Evolutionary conservation across 2,329 filamentous ascomycete species (phyloP).

Genomic region (Aspergillus oerlinghausenensis): DNA sequence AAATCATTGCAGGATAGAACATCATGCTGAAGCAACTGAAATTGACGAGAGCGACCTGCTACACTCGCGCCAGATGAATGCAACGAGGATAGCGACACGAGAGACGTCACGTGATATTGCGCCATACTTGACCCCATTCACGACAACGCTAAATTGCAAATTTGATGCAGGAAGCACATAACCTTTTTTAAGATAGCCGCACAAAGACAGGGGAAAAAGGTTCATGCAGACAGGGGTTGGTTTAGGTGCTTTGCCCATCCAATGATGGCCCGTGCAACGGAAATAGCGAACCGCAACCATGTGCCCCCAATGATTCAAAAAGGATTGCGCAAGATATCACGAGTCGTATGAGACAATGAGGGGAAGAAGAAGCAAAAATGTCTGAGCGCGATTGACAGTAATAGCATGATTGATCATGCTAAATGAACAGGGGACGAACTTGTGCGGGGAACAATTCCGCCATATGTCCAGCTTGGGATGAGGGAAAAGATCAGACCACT

Average conservation of each 20-base stretch:
- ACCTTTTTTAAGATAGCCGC: slow-evolving; percentile 9
- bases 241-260: neutral
- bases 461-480: slow-evolving; percentile 1
- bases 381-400: slow-evolving; percentile 1
- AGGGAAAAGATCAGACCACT: neutral
- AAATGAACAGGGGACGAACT: neutral
- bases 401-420: neutral
- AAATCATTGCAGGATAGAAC: neutral
- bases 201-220: slow-evolving; percentile 4
- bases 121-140: slow-evolving; percentile 25
- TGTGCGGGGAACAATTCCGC: neutral
- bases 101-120: slow-evolving; percentile 33
- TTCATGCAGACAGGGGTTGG: slow-evolving; percentile 8
- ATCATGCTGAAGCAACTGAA: neutral
- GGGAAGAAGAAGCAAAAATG: slow-evolving; percentile 1
- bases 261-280: slow-evolving; percentile 14
- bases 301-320: neutral
- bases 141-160: slow-evolving; percentile 11
- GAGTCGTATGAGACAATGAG: neutral
- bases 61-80: neutral
- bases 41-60: neutral
- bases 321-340: neutral
- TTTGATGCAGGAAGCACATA: neutral
- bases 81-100: neutral
- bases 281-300: slow-evolving; percentile 5